These are phyloP conservation scores for Nepenthes alata DNA, from an alignment of 179 eudicot genomes.

Conservation along the genomic window DNA sequence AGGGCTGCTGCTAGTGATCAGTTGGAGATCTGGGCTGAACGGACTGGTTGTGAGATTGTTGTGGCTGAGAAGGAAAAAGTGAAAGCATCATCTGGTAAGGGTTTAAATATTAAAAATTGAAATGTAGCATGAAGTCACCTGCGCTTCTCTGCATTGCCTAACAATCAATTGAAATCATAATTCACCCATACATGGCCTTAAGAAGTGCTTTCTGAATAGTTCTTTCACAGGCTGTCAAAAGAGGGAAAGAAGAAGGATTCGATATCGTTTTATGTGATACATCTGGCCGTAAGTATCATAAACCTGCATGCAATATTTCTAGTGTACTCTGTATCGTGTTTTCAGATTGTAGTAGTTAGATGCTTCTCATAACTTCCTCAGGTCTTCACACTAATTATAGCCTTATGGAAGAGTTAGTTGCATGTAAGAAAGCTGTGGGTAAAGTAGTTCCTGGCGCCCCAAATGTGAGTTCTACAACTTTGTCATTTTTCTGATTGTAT, in stretches of 20 bases:
- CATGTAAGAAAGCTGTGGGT: constrained; percentile 70
- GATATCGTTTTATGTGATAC: constrained; percentile 92
- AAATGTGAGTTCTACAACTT: constrained; percentile 42
- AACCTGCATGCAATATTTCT: not conserved
- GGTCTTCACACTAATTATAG: constrained; percentile 96
- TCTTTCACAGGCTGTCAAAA: constrained; percentile 89
- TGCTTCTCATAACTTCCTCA: constrained; percentile 15
- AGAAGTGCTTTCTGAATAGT: constrained; percentile 67
- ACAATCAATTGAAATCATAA: constrained; percentile 4
- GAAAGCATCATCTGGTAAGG: constrained; percentile 79
- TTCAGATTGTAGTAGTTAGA: not conserved
- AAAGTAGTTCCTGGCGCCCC: constrained; percentile 85
- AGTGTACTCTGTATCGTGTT: not conserved
- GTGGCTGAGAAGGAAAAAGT: constrained; percentile 79
- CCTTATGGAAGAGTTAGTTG: constrained; percentile 86
- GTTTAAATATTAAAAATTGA: constrained; percentile 2
- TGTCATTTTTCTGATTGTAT: not conserved
- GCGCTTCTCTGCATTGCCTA: not conserved
- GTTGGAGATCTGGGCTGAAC: constrained; percentile 92
- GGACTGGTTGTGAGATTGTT: constrained; percentile 93
- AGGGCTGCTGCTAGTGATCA: constrained; percentile 99
- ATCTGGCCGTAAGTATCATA: constrained; percentile 73
- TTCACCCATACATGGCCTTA: constrained; percentile 23
- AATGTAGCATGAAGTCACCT: too few relatives aligned
- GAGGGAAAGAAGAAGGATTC: constrained; percentile 67